phyloP scores from a whole-genome alignment of 257 asterid species.

The Forsythia viridissima region DNA sequence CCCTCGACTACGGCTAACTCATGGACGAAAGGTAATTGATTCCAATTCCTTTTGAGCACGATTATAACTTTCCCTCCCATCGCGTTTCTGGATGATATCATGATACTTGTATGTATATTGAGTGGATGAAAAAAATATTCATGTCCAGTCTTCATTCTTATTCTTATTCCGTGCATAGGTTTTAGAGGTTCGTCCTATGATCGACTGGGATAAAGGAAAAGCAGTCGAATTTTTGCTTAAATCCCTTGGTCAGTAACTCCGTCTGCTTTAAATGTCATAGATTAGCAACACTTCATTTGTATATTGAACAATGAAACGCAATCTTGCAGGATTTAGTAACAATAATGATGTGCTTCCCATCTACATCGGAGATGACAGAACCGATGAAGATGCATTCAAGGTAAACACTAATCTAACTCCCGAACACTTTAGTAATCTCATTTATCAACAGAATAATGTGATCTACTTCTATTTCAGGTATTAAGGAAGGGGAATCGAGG shows the following conservation, averaged over 20 bases:
- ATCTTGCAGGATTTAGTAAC: conserved; percentile 54
- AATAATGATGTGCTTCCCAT: conserved; percentile 67
- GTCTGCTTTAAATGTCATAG: background rate
- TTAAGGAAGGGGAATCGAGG: conserved; percentile 62
- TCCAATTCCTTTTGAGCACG: background rate
- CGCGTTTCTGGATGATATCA: background rate
- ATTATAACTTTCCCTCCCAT: background rate
- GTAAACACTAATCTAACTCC: conserved; percentile 30
- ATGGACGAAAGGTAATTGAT: conserved; percentile 80
- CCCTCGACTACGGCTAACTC: conserved; percentile 75
- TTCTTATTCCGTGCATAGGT: conserved; percentile 47
- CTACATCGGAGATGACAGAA: conserved; percentile 83
- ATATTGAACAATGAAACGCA: background rate
- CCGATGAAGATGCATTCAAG: conserved; percentile 97
- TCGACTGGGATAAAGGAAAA: conserved; percentile 95
- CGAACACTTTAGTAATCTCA: background rate
- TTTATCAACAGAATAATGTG: background rate
- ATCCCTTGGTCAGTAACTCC: conserved; percentile 64
- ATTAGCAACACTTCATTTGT: background rate
- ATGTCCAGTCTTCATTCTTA: background rate
- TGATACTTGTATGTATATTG: background rate
- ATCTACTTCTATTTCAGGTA: conserved; percentile 35
- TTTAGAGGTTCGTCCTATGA: conserved; percentile 91
- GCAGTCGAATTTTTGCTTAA: conserved; percentile 89
- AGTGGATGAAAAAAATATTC: background rate